A percentile compares a stretch with the other conserved stretches of the same genome.
Conservation (phyloP, 1,284 basidiomycete species). For the Anthracocystis walkeri region DNA sequence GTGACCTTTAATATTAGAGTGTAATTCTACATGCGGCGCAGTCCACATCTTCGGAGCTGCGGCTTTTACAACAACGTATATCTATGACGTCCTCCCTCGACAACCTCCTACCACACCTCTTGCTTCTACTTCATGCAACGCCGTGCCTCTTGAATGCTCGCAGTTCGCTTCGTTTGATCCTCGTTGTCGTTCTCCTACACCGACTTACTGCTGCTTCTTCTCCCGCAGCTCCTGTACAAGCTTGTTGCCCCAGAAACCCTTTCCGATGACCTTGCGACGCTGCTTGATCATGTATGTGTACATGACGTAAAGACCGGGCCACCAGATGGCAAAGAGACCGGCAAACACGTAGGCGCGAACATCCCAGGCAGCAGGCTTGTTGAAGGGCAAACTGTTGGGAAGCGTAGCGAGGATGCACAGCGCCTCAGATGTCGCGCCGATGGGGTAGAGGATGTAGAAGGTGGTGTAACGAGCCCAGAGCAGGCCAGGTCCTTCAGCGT, state of each 20-base stretch:
- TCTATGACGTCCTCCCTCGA: neutral
- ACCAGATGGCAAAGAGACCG: conserved; percentile 84
- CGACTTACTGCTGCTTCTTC: conserved; percentile 59
- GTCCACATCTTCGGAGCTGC: neutral
- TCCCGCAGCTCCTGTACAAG: conserved; percentile 30
- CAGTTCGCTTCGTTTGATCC: neutral
- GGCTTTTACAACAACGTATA: neutral
- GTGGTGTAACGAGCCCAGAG: conserved; percentile 78
- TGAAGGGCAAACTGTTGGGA: conserved; percentile 70
- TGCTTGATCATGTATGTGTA: conserved; percentile 90
- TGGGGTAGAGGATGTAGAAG: conserved; percentile 91
- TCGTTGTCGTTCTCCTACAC: neutral
- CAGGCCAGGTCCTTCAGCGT: conserved; percentile 47
- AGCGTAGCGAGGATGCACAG: conserved; percentile 84
- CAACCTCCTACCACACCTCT: too few species aligned
- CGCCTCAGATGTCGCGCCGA: conserved; percentile 91
- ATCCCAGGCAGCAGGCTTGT: conserved; percentile 46
- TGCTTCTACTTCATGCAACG: neutral
- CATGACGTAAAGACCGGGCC: conserved; percentile 88
- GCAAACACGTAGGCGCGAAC: conserved; percentile 71
- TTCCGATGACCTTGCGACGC: conserved; percentile 80
- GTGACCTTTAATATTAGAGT: neutral
- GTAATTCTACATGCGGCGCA: conserved; percentile 20
- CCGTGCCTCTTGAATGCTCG: neutral
- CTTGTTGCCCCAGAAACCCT: conserved; percentile 66